phyloP scores from a whole-genome alignment of 805 yeast genomes.

The Ogataea trehalophila region DNA sequence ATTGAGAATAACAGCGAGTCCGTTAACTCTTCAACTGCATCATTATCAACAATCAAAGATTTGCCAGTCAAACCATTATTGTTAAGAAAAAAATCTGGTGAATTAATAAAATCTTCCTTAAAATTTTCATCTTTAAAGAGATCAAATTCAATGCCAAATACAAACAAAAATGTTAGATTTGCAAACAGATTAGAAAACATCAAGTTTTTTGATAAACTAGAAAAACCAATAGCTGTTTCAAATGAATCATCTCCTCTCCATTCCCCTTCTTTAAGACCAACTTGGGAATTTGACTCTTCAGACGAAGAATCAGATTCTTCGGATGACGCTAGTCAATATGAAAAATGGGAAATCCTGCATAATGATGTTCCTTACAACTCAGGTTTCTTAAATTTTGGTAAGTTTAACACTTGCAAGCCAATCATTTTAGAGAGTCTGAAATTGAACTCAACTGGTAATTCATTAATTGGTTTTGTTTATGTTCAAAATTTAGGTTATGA shows the following conservation, averaged over 20 bases:
- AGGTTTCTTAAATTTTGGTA: conserved; percentile 26
- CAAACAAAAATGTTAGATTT: conserved; percentile 55
- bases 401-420: conserved; percentile 26
- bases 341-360: conserved; percentile 26
- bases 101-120: conserved; percentile 42
- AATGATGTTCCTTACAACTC: conserved; percentile 29
- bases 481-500: conserved; percentile 36
- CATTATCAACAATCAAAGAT: conserved; percentile 18
- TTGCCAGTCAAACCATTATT: conserved; percentile 21
- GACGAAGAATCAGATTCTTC: conserved; percentile 25
- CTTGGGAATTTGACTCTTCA: conserved; percentile 25
- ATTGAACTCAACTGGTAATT: conserved; percentile 37
- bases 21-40: conserved; percentile 8
- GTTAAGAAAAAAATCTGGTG: conserved; percentile 51
- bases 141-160: conserved; percentile 46
- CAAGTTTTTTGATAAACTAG: conserved; percentile 57
- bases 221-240: conserved; percentile 61
- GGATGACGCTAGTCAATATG: conserved; percentile 8
- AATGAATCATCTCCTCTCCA: conserved; percentile 46
- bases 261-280: conserved; percentile 17
- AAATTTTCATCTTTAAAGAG: conserved; percentile 39
- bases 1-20: too few relatives aligned
- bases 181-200: conserved; percentile 57
- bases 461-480: conserved; percentile 37
- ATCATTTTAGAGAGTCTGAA: conserved; percentile 34